Evolutionary conservation across 2,329 filamentous ascomycete genomes (phyloP), one percentile per base, ranked within the genome.

Genomic region (Colletotrichum lentis): DNA sequence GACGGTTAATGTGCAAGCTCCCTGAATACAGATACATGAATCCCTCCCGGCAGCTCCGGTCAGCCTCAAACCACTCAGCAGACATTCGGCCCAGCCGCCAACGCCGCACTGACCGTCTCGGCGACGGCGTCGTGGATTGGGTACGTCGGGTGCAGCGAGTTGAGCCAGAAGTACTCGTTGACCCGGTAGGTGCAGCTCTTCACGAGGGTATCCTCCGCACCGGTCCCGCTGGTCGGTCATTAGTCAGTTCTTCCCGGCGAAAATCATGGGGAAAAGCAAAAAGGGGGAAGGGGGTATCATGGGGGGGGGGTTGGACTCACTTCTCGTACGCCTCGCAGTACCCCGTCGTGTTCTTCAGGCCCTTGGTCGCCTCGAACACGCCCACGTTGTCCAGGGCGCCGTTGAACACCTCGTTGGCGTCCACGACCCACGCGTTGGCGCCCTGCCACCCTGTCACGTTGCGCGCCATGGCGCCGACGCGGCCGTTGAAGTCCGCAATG

Each of bases 121-220:
- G 88, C 88, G 8, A 88, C 83, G 6, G 84, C 84, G 59, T 89
- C 85, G 70, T 90, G 87, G 61, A 90, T 83, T 0, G 86, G 83
- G 73, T 85, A 88, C 0, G 88, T 90, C n/a, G 88, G 88, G 73
- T 90, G 88, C 70, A 90, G 74, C 46, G 76, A 80, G 72, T 90
- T 90, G 37, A 90, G 77, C 88, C 88, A 90, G 72, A 90, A 84
- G 74, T 90, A 90, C 76, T 90, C 78, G 73, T 90, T 85, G 3
- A 89, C 86, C 0, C 85, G 78, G 52, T 86, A 75, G 1, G 80
- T 79, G 73, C 88, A 90, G 55, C 78, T 80, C 5, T 79, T 72
- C 55, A 76, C 76, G 41, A 81, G 74, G 3, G 79, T 82, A 59
- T 84, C 76, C 44, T 73, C 73, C 2, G 76, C 74, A 3, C 80